Base-by-base conservation (phyloP, 139 green algal genomes). In the Chlamydomonas applanata region DNA sequence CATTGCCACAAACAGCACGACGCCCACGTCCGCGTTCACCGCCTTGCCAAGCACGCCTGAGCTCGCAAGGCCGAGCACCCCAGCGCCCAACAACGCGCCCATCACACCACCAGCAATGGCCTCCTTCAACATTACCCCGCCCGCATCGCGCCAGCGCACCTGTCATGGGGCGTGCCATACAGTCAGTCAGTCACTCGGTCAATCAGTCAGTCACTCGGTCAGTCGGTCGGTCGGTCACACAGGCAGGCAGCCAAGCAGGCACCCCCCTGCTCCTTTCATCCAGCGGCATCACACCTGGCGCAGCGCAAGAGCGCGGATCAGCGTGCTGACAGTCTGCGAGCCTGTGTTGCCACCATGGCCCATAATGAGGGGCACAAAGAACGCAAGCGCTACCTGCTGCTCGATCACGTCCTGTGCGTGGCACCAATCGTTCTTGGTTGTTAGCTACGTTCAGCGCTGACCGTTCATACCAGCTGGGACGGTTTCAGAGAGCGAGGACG, bases 291-390 rank as follows among this genome's bases (percentile, higher is more conserved):
- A 68, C 62, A 63, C n/a, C 40, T 62, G n/a, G 29, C 62, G 63
- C 54, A 79, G 64, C 35, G 36, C 14, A 19, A 34, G 36, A 1
- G 52, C 16, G 77, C 88, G 73, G 27, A 94, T 94, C 19, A 94
- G 72, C 1, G 85, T 93, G 49, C 83, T 84, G 4, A 91, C 88
- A 30, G 78, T 74, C 71, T 94, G 89, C 9, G 79, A 89, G 45
- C 89, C 89, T 0, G 89, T 91, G 85, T 94, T 94, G 70, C 89
- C 89, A 32, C 87, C 89, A 72, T 94, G 89, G 0, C 89, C 89
- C 69, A 94, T 93, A 33, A 94, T 82, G 7, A 94, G 80, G 0
- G 89, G 89, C 27, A 94, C 85, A 49, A 93, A 93, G 76, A 90
- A 92, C 81, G 81, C 88, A 67, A 66, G 59, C 4, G 24, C 59